Evolutionary conservation across 2,329 filamentous ascomycete genomes (phyloP).

Genomic region (Epichloe aotearoae): DNA sequence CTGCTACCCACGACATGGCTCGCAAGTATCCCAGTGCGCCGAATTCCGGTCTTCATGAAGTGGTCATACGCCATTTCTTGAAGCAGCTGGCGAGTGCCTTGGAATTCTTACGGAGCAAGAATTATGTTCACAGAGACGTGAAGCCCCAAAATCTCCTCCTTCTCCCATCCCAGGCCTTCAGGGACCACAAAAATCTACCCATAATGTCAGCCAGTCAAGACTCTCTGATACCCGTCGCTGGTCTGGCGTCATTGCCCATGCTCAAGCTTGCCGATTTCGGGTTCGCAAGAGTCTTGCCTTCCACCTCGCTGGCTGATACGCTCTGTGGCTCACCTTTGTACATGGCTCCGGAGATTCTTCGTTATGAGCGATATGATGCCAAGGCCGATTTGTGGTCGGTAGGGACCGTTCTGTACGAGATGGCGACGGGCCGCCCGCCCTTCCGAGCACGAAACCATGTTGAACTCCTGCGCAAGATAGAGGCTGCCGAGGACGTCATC

Average conservation of each 20-base stretch:
- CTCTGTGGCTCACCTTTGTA: conserved; percentile 93
- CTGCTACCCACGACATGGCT: conserved; percentile 79
- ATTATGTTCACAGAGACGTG: conserved; percentile 91
- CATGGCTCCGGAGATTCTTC: conserved; percentile 95
- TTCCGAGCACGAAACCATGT: conserved; percentile 92
- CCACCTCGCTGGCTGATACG: conserved; percentile 86
- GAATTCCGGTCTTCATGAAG: conserved; percentile 83
- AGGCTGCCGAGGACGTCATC: conserved; percentile 75
- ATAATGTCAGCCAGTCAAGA: conserved; percentile 67
- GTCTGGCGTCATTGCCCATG: conserved; percentile 78
- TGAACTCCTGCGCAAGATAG: conserved; percentile 83
- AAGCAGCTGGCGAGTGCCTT: conserved; percentile 90
- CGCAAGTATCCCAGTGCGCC: conserved; percentile 78
- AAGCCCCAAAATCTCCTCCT: conserved; percentile 94
- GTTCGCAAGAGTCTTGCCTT: conserved; percentile 85
- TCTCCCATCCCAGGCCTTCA: conserved; percentile 65
- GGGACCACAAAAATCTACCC: conserved; percentile 38
- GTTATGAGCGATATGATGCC: conserved; percentile 94
- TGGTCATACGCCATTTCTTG: conserved; percentile 90
- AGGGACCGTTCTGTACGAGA: conserved; percentile 88
- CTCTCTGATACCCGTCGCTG: conserved; percentile 67
- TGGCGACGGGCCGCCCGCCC: conserved; percentile 81
- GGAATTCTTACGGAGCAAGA: conserved; percentile 70
- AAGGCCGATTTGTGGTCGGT: conserved; percentile 97
- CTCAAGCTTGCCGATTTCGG: conserved; percentile 97